Evolutionary conservation across 2,329 filamentous ascomycete genomes (phyloP), one percentile per base, ranked within the genome.

Genomic region (Scedosporium apiospermum): DNA sequence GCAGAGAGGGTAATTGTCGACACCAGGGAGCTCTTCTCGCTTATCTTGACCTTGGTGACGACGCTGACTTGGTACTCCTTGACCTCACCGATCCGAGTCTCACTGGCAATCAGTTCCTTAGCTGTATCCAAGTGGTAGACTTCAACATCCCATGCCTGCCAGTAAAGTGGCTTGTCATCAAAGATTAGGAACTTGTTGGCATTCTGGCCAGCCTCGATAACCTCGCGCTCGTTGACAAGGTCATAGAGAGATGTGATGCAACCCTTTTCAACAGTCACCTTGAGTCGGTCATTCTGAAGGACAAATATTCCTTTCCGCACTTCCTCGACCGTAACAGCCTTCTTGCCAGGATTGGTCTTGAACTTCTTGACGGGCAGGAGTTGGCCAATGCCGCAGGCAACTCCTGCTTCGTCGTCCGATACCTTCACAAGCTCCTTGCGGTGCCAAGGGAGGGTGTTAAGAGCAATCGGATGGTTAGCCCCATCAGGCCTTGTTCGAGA

Each of bases 61-160:
- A 99, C 81, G 65, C 90, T 93, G 58, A 93, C 92, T 63, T 87
- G 85, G 73, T 96, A 87, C 0, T 87, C 79, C 64, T 88, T 87
- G 62, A 83, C 77, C 69, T 95, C 90, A 44, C 84, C 78, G 63
- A 98, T 88, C 65, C 80, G 82, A 12, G 90, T 91, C 67, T 86
- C 81, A 65, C 84, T 82, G 18, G 87, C 83, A 5, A 82, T 72
- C 14, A 99, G 81, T 72, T 93, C 89, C 71, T 89, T 84, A 63
- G 92, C 87, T 1, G 92, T 95, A 62, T 96, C 87, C 27, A 98
- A 83, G 70, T 99, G 95, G 77, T 88, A 99, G 30, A 98, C 93
- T 75, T 99, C 95, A 5, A 98, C 93, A 73, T 99, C 93, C 93
- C 93, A 96, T 2, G 92, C 93, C 76, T 97, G 91, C 93, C 92